phyloP scores from a whole-genome alignment of 2,329 filamentous ascomycete species.

The Cryphonectria parasitica region DNA sequence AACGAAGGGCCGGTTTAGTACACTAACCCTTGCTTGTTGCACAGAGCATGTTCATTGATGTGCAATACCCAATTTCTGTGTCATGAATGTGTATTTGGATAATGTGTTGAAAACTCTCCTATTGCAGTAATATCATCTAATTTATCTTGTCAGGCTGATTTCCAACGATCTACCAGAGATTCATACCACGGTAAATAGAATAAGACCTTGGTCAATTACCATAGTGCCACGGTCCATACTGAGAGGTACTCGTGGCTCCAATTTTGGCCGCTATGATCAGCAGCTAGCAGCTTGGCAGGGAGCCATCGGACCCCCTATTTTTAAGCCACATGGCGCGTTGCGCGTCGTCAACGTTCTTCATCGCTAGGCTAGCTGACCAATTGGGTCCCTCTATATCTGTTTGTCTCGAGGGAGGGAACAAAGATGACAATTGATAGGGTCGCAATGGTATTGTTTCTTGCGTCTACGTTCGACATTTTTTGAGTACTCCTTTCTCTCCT shows the following conservation, averaged over 20 bases:
- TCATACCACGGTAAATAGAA: not conserved
- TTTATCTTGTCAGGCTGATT: not conserved
- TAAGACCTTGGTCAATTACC: no score
- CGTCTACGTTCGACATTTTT: not conserved
- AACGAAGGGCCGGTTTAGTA: not conserved
- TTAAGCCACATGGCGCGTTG: not conserved
- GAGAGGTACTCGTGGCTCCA: not conserved
- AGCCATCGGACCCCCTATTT: not conserved
- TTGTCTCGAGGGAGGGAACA: not conserved
- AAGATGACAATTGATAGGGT: not conserved
- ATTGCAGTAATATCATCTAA: not conserved
- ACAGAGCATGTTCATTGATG: not conserved
- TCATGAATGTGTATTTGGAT: not conserved
- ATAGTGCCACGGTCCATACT: not conserved
- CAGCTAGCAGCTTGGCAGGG: constrained; percentile 2
- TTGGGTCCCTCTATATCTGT: not conserved
- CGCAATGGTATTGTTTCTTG: not conserved
- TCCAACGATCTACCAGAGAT: no score
- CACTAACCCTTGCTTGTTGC: not conserved
- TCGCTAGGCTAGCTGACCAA: not conserved
- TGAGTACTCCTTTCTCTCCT: not conserved
- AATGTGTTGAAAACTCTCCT: no score
- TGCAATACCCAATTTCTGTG: no score
- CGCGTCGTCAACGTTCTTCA: constrained; percentile 3
- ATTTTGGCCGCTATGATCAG: not conserved